Evolutionary conservation across 176 grass and related monocot species (phyloP).

Genomic region (Musa itinerans): DNA sequence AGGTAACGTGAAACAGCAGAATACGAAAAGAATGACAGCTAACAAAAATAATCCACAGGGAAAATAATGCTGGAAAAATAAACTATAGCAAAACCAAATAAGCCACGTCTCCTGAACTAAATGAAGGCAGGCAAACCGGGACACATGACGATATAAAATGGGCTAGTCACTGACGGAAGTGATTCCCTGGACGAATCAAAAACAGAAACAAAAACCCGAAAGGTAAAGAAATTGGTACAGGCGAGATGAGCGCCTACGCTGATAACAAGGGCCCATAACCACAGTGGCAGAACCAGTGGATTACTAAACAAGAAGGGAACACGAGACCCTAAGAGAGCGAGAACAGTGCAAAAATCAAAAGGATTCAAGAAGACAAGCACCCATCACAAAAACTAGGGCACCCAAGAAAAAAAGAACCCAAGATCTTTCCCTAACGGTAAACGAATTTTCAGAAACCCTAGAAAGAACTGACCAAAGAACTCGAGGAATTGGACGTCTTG

Average conservation of each 20-base stretch:
- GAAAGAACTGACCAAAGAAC: slow-evolving; percentile 8
- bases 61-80: background rate
- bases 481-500: slow-evolving; percentile 3
- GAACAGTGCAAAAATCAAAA: background rate
- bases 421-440: background rate
- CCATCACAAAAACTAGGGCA: slow-evolving; percentile 8
- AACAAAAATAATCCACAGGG: background rate
- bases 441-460: background rate
- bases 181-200: too few relatives aligned
- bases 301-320: background rate
- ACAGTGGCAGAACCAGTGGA: background rate
- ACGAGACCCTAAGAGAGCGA: background rate
- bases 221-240: too few relatives aligned
- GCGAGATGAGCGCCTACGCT: background rate
- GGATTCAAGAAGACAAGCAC: background rate
- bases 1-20: background rate
- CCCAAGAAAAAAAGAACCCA: background rate
- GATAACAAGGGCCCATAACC: too few relatives aligned
- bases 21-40: background rate
- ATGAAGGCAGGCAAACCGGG: too few relatives aligned
- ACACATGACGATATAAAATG: background rate
- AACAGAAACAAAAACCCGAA: background rate
- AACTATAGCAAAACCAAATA: background rate
- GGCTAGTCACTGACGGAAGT: background rate
- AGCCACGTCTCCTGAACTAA: too few relatives aligned